phyloP scores from a whole-genome alignment of 768 basidiomycete genomes.

The Rhizopogon roseolus region DNA sequence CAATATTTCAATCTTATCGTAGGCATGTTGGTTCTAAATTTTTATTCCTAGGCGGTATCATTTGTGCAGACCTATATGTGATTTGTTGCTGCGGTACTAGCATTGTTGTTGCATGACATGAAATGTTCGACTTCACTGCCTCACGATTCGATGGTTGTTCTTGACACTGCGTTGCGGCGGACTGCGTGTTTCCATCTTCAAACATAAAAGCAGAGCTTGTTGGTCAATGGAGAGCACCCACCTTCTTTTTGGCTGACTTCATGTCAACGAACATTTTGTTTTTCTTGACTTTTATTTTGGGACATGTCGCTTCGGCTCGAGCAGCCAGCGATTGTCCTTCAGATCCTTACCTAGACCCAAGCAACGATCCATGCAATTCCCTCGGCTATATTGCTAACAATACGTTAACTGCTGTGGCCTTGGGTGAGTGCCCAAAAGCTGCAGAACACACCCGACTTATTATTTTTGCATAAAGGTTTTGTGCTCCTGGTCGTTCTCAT shows the following conservation, averaged over 20 bases:
- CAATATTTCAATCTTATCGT: neutral
- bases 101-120: too few relatives aligned
- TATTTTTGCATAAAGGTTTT: slow-evolving; percentile 21
- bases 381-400: slow-evolving; percentile 55
- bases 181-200: neutral
- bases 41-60: neutral
- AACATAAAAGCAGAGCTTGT: neutral
- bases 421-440: slow-evolving; percentile 27
- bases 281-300: slow-evolving; percentile 1
- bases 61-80: neutral
- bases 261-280: neutral
- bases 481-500: slow-evolving; percentile 36
- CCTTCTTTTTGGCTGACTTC: neutral
- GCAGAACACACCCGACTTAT: neutral
- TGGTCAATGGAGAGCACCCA: too few relatives aligned
- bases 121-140: neutral
- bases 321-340: slow-evolving; percentile 15
- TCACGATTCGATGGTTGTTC: neutral
- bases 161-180: neutral
- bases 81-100: neutral
- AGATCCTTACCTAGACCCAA: slow-evolving; percentile 45
- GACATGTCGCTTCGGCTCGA: neutral
- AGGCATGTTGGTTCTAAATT: neutral
- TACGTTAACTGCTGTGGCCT: slow-evolving; percentile 44
- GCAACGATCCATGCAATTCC: slow-evolving; percentile 48